Base-by-base conservation (phyloP, 139 green algal species). In the Micractinium conductrix region DNA sequence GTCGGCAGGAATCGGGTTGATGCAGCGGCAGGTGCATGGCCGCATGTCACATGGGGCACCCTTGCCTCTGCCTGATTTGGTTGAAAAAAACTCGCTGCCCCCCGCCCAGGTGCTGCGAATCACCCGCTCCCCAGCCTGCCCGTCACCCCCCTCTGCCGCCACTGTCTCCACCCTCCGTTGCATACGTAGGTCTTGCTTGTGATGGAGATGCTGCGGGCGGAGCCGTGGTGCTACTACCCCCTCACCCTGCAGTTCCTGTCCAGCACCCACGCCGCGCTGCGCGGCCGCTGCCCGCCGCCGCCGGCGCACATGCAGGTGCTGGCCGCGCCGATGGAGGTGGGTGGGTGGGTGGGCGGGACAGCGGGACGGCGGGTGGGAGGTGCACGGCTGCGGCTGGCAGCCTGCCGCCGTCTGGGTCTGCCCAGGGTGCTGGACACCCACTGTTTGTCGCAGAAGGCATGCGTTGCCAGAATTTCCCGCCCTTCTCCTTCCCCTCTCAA, bases 161-260 rank as follows among this genome's bases (percentile, higher is more conserved):
- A n/a, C n/a, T n/a, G n/a, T n/a, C n/a, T n/a, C n/a, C n/a, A n/a
- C n/a, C n/a, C n/a, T n/a, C n/a, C n/a, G n/a, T n/a, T n/a, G n/a
- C n/a, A n/a, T 5, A 35, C 74, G 70, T 84, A 95, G 92, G 86
- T 96, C 12, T 78, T 80, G 42, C 82, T 97, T 40, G 83, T 98
- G 82, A 87, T 95, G 38, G 91, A 89, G 68, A 97, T 98, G 95
- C 89, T 98, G 74, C 76, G 91, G 33, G 22, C 89, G 19, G 63
- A 90, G 19, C 95, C 94, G 0, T 98, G 94, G 93, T 84, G 87
- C 70, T 93, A 94, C 88, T 96, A 93, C 84, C 95, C 95, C 17
- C 92, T 98, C 55, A 95, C 87, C 17, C 80, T 98, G 45, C 93
- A 97, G 72, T 91, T 96, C 48, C 89, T 97, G 62, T 84, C 78